Evolutionary conservation across 352 stramenopile genomes (phyloP), one percentile per base, ranked within the genome.

Genomic region (Halophytophthora polymorphica): DNA sequence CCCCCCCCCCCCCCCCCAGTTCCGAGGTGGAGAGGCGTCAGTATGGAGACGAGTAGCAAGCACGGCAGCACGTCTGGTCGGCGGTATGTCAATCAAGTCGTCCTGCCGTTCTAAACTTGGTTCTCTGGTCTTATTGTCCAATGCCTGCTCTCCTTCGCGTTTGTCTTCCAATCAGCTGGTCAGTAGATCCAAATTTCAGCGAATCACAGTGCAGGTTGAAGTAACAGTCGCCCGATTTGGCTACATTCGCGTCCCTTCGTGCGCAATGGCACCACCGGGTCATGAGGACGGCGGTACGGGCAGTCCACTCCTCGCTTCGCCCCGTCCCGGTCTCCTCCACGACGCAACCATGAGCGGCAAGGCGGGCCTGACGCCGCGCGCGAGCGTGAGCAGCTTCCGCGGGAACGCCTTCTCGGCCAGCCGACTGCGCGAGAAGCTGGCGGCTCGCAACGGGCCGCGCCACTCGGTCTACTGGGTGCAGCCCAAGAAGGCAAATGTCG

Each of bases 401-500:
- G 41, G 31, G 36, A 66, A 64, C 10, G 21, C 47, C 10, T 23
- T 69, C 44, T 61, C 70, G 12, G 67, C 76, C 33, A 90, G 71
- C 51, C 71, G 61, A 11, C 19, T 82, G 0, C 69, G 62, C 14
- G 77, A 90, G 39, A 66, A 84, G 28, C 55, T 83, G 12, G 77
- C 77, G 13, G 62, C 62, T 33, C 76, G 75, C 21, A 90, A 86
- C 68, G 82, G 82, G 2, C 68, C 76, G 7, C 60, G 79, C 12
- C 77, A 84, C 47, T 87, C 82, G n/a, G 78, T 93, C 40, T 93
- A 93, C 62, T 93, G 79, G 82, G 81, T 92, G 23, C 66, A 88
- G 35, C 56, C 55, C 34, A 78, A 77, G 46, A 69, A 67, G 29
- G 34, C 33, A 19, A 31, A 8, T 8, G 25, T 38, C 25, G 62